phyloP scores from a whole-genome alignment of 169 alveolate species.

The Eimeria sp. region DNA sequence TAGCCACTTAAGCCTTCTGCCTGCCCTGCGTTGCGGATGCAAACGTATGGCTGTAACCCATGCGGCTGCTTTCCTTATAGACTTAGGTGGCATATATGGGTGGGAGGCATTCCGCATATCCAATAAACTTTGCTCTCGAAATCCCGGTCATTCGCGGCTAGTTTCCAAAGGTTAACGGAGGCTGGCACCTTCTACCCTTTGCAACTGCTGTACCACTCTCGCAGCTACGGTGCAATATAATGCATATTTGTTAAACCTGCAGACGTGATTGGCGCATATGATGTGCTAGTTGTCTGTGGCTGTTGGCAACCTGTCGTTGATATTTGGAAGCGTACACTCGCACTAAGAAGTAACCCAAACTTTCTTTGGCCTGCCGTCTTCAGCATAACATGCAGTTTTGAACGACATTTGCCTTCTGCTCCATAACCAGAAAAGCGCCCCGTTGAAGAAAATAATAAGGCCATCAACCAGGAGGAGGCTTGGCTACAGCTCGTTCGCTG shows the following conservation, averaged over 20 bases:
- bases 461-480: neutral
- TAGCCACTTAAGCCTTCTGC: neutral
- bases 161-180: neutral
- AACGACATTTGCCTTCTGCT: neutral
- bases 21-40: neutral
- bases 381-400: neutral
- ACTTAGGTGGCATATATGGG: neutral
- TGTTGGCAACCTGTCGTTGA: neutral
- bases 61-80: neutral
- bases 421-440: neutral
- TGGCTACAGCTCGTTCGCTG: constrained; percentile 1
- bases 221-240: neutral
- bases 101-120: neutral
- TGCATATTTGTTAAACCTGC: neutral
- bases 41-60: neutral
- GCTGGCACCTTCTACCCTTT: neutral
- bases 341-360: neutral
- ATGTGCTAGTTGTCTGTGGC: neutral
- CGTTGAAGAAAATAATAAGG: neutral
- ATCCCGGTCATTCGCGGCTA: neutral
- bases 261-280: neutral
- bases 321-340: neutral
- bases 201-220: neutral
- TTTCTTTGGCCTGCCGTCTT: neutral
- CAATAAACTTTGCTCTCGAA: neutral